Evolutionary conservation across 768 basidiomycete genomes (phyloP).

Genomic region (Mycena crocata): DNA sequence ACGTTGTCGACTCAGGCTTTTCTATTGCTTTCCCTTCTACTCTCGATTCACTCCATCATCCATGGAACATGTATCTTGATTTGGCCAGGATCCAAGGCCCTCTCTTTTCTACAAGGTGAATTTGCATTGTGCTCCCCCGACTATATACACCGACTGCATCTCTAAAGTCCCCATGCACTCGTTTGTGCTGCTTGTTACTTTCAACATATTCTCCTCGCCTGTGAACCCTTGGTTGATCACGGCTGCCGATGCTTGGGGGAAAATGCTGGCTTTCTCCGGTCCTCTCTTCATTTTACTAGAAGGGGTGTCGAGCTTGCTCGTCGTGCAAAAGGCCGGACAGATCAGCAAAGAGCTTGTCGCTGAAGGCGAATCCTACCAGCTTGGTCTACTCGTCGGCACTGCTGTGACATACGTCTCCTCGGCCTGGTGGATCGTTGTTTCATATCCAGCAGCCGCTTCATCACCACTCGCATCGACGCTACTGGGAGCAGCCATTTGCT

Average conservation of each 20-base stretch:
- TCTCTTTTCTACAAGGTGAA: constrained; percentile 74
- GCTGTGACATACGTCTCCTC: constrained; percentile 85
- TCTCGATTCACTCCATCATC: constrained; percentile 80
- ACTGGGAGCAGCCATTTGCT: constrained; percentile 87
- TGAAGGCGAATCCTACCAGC: constrained; percentile 81
- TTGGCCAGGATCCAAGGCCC: constrained; percentile 66
- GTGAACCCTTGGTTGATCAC: constrained; percentile 67
- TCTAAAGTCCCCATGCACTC: constrained; percentile 83
- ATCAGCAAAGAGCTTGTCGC: constrained; percentile 77
- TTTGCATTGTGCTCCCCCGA: background rate
- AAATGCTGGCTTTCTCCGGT: constrained; percentile 73
- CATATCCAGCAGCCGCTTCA: constrained; percentile 85
- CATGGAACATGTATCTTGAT: constrained; percentile 85
- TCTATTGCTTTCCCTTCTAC: constrained; percentile 81
- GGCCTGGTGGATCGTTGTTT: constrained; percentile 89
- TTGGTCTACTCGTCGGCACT: constrained; percentile 78
- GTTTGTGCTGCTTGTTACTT: constrained; percentile 85
- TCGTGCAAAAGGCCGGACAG: constrained; percentile 85
- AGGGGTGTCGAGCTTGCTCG: constrained; percentile 84
- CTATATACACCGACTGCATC: background rate
- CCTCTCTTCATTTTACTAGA: constrained; percentile 87
- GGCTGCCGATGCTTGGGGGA: constrained; percentile 79
- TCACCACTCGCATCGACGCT: constrained; percentile 91
- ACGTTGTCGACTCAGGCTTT: constrained; percentile 86
- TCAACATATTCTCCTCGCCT: constrained; percentile 83